Evolutionary conservation across 139 green algal genomes (phyloP).

Genomic region (Micractinium sp.): DNA sequence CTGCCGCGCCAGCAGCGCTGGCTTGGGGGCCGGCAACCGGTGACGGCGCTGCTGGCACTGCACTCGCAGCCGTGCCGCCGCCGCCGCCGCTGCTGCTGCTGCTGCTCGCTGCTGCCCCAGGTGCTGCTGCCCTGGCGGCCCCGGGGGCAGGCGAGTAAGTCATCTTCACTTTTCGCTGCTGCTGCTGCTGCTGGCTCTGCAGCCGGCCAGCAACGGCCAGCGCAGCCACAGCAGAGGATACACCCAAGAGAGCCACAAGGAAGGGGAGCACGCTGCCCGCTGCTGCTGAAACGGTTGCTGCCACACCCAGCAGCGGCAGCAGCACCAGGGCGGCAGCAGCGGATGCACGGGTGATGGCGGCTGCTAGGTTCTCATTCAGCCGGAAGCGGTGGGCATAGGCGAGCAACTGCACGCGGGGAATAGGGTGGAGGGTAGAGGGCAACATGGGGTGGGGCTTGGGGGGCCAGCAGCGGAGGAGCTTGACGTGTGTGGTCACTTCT

Average conservation of each 20-base stretch:
- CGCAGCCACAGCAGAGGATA: neutral
- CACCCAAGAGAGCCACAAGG: constrained; percentile 3
- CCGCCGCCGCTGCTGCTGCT: neutral
- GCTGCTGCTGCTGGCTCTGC: neutral
- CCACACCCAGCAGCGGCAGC: neutral
- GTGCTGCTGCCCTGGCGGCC: neutral
- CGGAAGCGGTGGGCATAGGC: constrained; percentile 37
- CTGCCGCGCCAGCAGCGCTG: neutral
- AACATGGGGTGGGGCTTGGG: neutral
- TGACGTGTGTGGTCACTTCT: no score
- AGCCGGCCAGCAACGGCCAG: neutral
- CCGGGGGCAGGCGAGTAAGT: neutral
- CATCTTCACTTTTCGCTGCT: constrained; percentile 17
- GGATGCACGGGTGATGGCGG: neutral
- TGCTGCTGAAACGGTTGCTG: neutral
- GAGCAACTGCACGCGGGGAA: neutral
- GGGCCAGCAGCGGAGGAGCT: neutral
- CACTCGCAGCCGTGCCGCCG: neutral
- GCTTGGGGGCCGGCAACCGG: neutral
- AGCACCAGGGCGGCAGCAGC: neutral
- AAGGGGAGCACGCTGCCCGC: constrained; percentile 25
- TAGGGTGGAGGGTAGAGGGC: neutral
- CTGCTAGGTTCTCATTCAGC: constrained; percentile 46
- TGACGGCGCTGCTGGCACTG: neutral
- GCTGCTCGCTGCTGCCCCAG: neutral